A percentile compares a stretch with the other conserved stretches of the same genome.
These are phyloP conservation scores for Vitis vinifera DNA, from an alignment of 164 flowering plant genomes.

Conservation along the genomic window DNA sequence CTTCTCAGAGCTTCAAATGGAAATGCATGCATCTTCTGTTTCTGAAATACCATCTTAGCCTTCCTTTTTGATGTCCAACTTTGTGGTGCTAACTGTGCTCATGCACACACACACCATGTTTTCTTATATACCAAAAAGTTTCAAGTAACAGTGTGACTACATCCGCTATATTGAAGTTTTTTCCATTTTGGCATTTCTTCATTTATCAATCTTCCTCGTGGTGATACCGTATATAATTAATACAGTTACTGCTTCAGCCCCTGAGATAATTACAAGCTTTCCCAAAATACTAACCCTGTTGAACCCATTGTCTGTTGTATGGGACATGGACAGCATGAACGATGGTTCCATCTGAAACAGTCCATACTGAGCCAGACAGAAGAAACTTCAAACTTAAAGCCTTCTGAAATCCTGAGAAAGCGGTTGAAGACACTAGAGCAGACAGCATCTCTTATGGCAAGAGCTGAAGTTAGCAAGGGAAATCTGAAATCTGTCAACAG, in stretches of 20 bases:
- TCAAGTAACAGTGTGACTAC: too few species aligned
- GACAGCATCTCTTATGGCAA: slow-evolving; percentile 58
- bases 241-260: background rate
- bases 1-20: too few species aligned
- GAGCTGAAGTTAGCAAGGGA: slow-evolving; percentile 48
- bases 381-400: slow-evolving; percentile 11
- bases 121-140: too few species aligned
- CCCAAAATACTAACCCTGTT: background rate
- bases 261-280: background rate
- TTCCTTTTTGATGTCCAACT: too few species aligned
- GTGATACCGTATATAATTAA: background rate
- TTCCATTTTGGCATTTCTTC: background rate
- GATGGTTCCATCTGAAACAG: slow-evolving; percentile 58
- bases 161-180: too few species aligned
- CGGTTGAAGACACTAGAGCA: slow-evolving; percentile 57
- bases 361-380: slow-evolving; percentile 5
- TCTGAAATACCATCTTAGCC: too few species aligned
- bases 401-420: slow-evolving; percentile 39
- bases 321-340: slow-evolving; percentile 46
- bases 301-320: background rate
- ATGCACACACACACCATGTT: background rate
- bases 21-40: too few species aligned
- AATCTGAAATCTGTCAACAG: slow-evolving; percentile 31
- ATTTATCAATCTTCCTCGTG: too few species aligned
- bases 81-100: too few species aligned